Evolutionary conservation across 306 rosid species (phyloP).

Genomic region (Biancaea sappan): DNA sequence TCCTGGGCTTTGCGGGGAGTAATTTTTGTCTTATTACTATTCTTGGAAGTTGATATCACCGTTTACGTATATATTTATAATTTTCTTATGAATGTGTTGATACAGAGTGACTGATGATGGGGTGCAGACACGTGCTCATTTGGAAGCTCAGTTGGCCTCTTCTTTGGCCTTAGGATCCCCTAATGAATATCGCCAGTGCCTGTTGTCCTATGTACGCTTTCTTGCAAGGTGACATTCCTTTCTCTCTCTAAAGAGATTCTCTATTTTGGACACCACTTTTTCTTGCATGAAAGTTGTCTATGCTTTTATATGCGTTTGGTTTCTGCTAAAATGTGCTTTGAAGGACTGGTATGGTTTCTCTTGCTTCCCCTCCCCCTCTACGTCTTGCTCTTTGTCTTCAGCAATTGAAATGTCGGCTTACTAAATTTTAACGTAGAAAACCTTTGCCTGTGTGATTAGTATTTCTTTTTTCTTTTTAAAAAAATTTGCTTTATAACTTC

Average conservation of each 20-base stretch:
- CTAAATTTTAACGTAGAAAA: not conserved
- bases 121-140: constrained; percentile 95
- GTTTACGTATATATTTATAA: not conserved
- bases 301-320: not conserved
- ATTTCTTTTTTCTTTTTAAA: too few relatives aligned
- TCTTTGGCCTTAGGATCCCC: constrained; percentile 88
- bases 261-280: not conserved
- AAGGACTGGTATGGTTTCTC: not conserved
- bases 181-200: constrained; percentile 87
- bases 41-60: not conserved
- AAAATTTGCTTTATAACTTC: not conserved
- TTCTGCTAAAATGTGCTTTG: constrained; percentile 6
- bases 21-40: not conserved
- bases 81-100: constrained; percentile 33
- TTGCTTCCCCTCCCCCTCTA: not conserved
- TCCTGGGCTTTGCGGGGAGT: constrained; percentile 5
- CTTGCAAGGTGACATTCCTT: constrained; percentile 72
- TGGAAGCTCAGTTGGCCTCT: constrained; percentile 93
- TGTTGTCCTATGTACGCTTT: constrained; percentile 82
- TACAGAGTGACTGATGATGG: constrained; percentile 94
- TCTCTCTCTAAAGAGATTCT: constrained; percentile 2
- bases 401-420: not conserved
- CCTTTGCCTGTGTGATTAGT: not conserved
- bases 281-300: constrained; percentile 5
- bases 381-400: not conserved